Base-by-base conservation (phyloP, 148 eudicot species). In the Pouteria glomerata region DNA sequence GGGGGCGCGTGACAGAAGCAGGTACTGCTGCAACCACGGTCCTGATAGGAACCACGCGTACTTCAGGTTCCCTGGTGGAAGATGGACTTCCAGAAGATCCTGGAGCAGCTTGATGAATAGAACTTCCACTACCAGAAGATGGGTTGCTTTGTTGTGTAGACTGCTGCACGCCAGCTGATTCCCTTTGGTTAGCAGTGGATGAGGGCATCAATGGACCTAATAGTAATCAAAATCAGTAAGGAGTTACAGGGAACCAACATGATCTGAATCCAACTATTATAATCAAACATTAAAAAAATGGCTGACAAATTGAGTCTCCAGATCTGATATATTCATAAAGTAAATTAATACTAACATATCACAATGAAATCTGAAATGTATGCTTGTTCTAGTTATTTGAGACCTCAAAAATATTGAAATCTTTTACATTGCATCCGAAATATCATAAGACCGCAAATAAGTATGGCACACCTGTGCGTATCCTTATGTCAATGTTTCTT, bases 401-500 rank as follows among this genome's bases (percentile, higher is more conserved):
- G 21, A 42, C 24, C 21, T 24, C 30, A 64, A 14, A 27, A 47
- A 44, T 21, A 44, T 58, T 7, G 34, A 8, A 18, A 65, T 45
- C 18, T 27, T 66, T 29, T 18, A 27, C 27, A 47, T 37, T 24
- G 5, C 6, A 37, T 69, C 42, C 3, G 31, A 42, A 48, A 53
- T 23, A 35, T 2, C 60, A 1, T n/a, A 45, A 69, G 35, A 69
- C 62, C 29, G 34, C 48, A 12, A 16, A 4, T 50, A 68, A 42
- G 53, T 21, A 41, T 33, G 4, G 2, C 52, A 85, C 89, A 85
- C 89, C 89, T 78, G 84, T 68, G 4, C 84, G 84, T 76, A 85
- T 83, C 72, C 86, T 78, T 76, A 85, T 85, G 68, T 85, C 89
- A 67, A 82, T 85, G 72, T 78, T 82, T 71, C 89, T 85, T 1